Evolutionary conservation across 2,329 filamentous ascomycete species (phyloP).

Genomic region (Fonsecaea monophora): DNA sequence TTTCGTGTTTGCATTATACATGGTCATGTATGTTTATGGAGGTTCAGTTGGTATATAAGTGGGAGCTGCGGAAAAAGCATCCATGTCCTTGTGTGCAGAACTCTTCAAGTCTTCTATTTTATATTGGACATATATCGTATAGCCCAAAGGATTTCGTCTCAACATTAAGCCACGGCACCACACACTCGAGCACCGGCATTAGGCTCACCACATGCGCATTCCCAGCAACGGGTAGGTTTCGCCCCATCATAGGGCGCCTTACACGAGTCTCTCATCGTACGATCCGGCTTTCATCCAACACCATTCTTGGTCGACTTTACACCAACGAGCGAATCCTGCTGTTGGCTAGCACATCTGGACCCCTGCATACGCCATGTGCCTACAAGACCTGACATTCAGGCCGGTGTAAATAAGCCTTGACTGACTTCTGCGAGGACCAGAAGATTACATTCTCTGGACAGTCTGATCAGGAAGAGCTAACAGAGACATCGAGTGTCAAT

Average conservation of each 20-base stretch:
- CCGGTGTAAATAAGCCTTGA: no score
- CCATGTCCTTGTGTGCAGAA: neutral
- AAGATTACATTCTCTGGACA: no score
- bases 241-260: neutral
- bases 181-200: neutral
- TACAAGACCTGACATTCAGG: neutral
- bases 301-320: neutral
- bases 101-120: neutral
- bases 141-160: neutral
- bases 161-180: neutral
- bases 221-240: neutral
- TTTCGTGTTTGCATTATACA: neutral
- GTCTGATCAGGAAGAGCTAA: neutral
- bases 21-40: neutral
- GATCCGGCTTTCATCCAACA: neutral
- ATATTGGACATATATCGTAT: neutral
- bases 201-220: neutral
- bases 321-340: neutral
- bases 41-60: neutral
- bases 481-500: no score
- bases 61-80: neutral
- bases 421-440: no score
- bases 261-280: neutral
- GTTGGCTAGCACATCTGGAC: neutral
- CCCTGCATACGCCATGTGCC: neutral